A percentile compares a stretch with the other conserved stretches of the same genome.
These are phyloP conservation scores for Viola odorata DNA, from an alignment of 345 rosid genomes.

Conservation along the genomic window DNA sequence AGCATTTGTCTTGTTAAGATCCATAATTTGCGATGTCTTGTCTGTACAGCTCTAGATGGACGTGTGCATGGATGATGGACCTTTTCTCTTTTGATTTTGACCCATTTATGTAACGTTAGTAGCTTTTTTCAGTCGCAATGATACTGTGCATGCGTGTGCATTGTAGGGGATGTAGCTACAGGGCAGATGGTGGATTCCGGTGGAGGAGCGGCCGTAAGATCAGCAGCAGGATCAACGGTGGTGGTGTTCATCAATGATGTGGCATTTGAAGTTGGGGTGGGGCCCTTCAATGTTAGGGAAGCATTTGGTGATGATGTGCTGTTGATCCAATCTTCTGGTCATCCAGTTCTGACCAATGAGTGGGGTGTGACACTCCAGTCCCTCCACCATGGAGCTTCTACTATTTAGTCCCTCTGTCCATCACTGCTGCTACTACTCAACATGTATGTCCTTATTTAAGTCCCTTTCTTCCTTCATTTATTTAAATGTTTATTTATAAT, in stretches of 20 bases:
- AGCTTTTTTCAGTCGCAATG: too few relatives aligned
- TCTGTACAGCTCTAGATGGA: conserved; percentile 17
- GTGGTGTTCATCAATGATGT: conserved; percentile 87
- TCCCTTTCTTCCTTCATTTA: not conserved
- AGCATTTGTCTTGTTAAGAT: conserved; percentile 7
- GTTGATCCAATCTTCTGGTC: conserved; percentile 68
- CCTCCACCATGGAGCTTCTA: conserved; percentile 81
- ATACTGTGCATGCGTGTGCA: too few relatives aligned
- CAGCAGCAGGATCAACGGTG: conserved; percentile 46
- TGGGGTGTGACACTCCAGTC: conserved; percentile 76
- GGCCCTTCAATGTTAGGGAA: conserved; percentile 76
- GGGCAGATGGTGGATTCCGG: conserved; percentile 1
- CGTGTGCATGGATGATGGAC: conserved; percentile 41
- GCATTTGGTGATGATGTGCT: conserved; percentile 83
- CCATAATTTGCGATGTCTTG: conserved; percentile 18
- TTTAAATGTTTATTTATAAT: not conserved
- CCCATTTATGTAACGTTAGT: conserved; percentile 16
- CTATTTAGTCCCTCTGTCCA: conserved; percentile 50
- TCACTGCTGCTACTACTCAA: not conserved
- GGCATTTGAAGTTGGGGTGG: conserved; percentile 60
- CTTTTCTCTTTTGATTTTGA: conserved; percentile 12
- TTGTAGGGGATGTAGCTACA: too few relatives aligned
- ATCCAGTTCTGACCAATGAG: conserved; percentile 70
- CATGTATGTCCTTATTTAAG: not conserved
- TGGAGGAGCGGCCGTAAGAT: conserved; percentile 13